These are phyloP conservation scores for Waltergamsia citrina DNA, from an alignment of 2,329 filamentous ascomycete genomes.

Conservation along the genomic window DNA sequence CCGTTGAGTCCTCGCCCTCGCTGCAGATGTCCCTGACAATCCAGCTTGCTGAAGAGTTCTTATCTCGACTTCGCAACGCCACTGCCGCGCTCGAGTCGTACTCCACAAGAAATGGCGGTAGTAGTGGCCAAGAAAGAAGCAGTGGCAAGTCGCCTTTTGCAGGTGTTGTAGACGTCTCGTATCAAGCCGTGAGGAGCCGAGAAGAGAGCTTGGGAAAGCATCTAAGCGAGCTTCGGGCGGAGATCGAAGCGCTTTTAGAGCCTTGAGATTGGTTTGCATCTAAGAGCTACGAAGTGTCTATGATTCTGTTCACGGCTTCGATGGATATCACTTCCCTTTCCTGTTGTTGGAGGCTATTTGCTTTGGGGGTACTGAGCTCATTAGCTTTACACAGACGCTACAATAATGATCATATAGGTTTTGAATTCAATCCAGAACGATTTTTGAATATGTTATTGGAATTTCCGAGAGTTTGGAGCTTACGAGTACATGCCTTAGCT, in stretches of 20 bases:
- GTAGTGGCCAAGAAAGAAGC: not conserved
- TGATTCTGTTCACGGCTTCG: too few relatives aligned
- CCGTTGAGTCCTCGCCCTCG: constrained; percentile 26
- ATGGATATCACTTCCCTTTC: too few relatives aligned
- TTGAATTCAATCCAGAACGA: too few relatives aligned
- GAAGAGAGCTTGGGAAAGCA: constrained; percentile 23
- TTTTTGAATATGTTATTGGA: too few relatives aligned
- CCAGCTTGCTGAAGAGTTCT: constrained; percentile 30
- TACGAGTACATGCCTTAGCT: too few relatives aligned
- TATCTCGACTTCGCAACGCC: constrained; percentile 22
- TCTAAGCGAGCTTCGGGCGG: constrained; percentile 19
- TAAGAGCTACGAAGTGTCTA: too few relatives aligned
- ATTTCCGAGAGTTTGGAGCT: too few relatives aligned
- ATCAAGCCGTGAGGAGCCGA: constrained; percentile 16
- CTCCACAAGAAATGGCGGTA: constrained; percentile 7
- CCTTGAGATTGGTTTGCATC: not conserved
- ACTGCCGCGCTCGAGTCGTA: constrained; percentile 17
- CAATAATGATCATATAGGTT: too few relatives aligned
- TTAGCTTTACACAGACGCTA: too few relatives aligned
- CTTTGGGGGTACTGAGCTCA: too few relatives aligned
- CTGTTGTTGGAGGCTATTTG: too few relatives aligned
- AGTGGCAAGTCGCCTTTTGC: constrained; percentile 10
- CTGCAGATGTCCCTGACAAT: constrained; percentile 31
- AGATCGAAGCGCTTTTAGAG: constrained; percentile 22
- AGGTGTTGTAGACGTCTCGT: constrained; percentile 12